Percentiles rank a stretch among this genome's conserved stretches.
phyloP scores from a whole-genome alignment of 208 protist species.

The Leishmania braziliensis region DNA sequence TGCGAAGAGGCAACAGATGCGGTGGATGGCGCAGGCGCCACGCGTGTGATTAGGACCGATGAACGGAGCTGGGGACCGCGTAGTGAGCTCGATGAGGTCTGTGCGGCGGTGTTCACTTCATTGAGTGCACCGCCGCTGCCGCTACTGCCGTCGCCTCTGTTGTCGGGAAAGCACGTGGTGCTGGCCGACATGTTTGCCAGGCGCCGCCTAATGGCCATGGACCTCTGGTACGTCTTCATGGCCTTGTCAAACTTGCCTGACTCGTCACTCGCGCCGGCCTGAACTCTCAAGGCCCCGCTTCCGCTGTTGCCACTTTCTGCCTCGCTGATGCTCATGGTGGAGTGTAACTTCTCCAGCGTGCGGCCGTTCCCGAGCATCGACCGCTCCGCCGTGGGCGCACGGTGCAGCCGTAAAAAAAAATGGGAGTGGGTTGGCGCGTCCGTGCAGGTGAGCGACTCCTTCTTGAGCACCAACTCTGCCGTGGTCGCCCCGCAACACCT shows the following conservation, averaged over 20 bases:
- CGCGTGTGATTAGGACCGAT: conserved; percentile 4
- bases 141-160: background rate
- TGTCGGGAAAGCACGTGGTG: background rate
- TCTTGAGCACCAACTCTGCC: background rate
- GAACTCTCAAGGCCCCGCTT: background rate
- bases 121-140: background rate
- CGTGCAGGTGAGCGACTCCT: background rate
- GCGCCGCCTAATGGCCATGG: conserved; percentile 17
- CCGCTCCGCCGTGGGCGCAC: background rate
- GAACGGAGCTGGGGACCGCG: conserved; percentile 13
- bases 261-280: background rate
- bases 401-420: background rate
- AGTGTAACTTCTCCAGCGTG: background rate
- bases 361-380: background rate
- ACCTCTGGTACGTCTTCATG: conserved; percentile 24
- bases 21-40: background rate
- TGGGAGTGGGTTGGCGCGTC: background rate
- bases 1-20: background rate
- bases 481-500: background rate
- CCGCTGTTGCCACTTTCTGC: background rate
- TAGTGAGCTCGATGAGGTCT: background rate
- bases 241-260: conserved; percentile 21
- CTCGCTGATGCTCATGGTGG: background rate
- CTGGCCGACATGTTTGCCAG: conserved; percentile 3
- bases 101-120: background rate